These are phyloP conservation scores for Pterula multifida DNA, from an alignment of 1,284 basidiomycete genomes.

Conservation along the genomic window DNA sequence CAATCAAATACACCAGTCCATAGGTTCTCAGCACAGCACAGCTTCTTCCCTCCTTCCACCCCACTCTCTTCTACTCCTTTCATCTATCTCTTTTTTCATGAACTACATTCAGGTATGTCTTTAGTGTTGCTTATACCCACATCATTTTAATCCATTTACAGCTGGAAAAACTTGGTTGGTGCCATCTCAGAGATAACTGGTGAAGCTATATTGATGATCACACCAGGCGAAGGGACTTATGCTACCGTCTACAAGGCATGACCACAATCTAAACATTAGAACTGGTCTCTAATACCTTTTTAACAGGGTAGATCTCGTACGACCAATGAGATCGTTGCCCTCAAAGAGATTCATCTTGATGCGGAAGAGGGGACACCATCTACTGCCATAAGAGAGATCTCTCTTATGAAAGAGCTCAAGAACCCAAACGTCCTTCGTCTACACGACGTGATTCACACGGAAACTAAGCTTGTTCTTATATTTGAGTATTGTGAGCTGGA, in stretches of 20 bases:
- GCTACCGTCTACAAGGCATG: slow-evolving; percentile 85
- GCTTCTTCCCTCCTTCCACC: slow-evolving; percentile 4
- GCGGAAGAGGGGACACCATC: slow-evolving; percentile 93
- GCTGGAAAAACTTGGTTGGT: slow-evolving; percentile 75
- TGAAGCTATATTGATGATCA: slow-evolving; percentile 6
- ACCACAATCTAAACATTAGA: slow-evolving; percentile 3
- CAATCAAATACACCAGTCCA: neutral
- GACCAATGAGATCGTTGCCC: slow-evolving; percentile 81
- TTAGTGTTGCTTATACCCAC: slow-evolving; percentile 2
- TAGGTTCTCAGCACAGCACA: neutral
- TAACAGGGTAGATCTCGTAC: slow-evolving; percentile 70
- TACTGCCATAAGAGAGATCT: slow-evolving; percentile 92
- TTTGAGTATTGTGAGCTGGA: slow-evolving; percentile 99
- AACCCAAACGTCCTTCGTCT: slow-evolving; percentile 93
- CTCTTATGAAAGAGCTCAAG: slow-evolving; percentile 93
- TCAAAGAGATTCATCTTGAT: slow-evolving; percentile 94
- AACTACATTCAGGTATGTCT: slow-evolving; percentile 57
- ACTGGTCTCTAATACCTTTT: slow-evolving; percentile 7
- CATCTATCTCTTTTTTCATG: slow-evolving; percentile 25
- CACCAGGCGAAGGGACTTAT: slow-evolving; percentile 71
- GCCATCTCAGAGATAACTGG: neutral
- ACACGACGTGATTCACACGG: slow-evolving; percentile 97
- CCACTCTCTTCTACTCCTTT: too few species aligned
- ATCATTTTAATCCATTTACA: slow-evolving; percentile 30
- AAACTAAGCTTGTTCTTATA: slow-evolving; percentile 96